Percentiles rank a stretch among this genome's conserved stretches.
Evolutionary conservation across 805 yeast species (phyloP).

Genomic region (Metschnikowia arizonensis): DNA sequence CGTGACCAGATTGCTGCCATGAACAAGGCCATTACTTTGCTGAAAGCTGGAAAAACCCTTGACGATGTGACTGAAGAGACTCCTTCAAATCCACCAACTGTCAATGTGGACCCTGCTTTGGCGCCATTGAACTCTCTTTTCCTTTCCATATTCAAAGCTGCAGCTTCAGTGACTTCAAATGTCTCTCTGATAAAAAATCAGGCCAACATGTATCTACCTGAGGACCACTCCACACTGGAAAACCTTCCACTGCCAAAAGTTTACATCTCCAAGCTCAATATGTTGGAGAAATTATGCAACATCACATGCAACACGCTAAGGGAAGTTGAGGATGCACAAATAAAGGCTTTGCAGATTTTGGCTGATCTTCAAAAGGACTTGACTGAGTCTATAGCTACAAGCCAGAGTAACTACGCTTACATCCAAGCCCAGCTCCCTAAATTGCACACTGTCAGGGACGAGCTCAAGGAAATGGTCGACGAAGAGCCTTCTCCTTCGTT

Average conservation of each 20-base stretch:
- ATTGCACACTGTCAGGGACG: constrained; percentile 28
- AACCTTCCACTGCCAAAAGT: constrained; percentile 32
- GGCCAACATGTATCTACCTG: constrained; percentile 34
- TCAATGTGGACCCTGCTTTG: constrained; percentile 29
- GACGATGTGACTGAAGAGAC: background rate
- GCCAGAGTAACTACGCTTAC: constrained; percentile 31
- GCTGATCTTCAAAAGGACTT: constrained; percentile 22
- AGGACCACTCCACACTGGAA: constrained; percentile 32
- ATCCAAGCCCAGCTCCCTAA: constrained; percentile 27
- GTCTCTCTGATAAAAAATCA: constrained; percentile 37
- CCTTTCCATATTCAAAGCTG: constrained; percentile 24
- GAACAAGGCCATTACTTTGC: constrained; percentile 23
- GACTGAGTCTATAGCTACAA: constrained; percentile 27
- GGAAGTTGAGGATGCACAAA: constrained; percentile 28
- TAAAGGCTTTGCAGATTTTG: constrained; percentile 26
- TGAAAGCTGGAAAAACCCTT: constrained; percentile 15
- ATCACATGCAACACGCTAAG: constrained; percentile 30
- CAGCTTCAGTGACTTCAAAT: constrained; percentile 20
- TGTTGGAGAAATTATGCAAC: constrained; percentile 35
- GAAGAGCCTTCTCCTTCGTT: constrained; percentile 31
- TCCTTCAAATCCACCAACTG: background rate
- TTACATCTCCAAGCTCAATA: constrained; percentile 37
- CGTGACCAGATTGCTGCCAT: constrained; percentile 25
- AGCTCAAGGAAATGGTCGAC: constrained; percentile 28
- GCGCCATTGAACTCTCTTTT: constrained; percentile 30